Base-by-base conservation (phyloP, 371 early-diverging fungal genomes). In the Saksenaea oblongispora region DNA sequence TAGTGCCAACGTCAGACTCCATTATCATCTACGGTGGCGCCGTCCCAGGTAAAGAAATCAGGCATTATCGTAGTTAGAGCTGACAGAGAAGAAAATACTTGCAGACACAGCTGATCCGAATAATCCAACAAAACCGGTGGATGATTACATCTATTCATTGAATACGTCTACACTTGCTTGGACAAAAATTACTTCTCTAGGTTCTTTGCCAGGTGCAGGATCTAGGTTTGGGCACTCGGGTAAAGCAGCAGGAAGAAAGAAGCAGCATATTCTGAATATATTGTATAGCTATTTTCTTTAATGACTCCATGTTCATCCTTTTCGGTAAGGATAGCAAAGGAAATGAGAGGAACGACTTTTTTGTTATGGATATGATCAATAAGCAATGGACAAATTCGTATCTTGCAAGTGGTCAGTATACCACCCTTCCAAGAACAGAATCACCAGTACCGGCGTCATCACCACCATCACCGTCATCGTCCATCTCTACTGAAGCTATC, bases 171-270 rank as follows among this genome's bases (percentile, higher is more conserved):
- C 24, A 3, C 51, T 60, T 14, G 17, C 34, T 13, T 66, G 62
- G 58, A 58, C 62, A 17, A 28, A 54, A 14, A 18, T 66, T 11
- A 15, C 39, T 27, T 5, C 8, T 14, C 42, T 41, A 3, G 47
- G 61, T 13, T 28, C 65, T 41, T 7, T 34, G 27, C 9, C 11
- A 37, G 66, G 66, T 7, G 66, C 66, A 26, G 69, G 69, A 15
- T 61, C 69, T 8, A 55, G 69, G 5, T 69, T 54, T 34, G 69
- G 69, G 5, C 69, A 69, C 58, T 64, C 69, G 26, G 69, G 69
- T 69, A 61, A 22, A 17, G 28, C n/a, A n/a, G 35, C 56, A n/a
- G 22, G 47, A 10, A 27, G 27, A 59, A 34, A 5, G 47, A 41
- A 4, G n/a, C n/a, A n/a, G n/a, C n/a, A n/a, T n/a, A n/a, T n/a